A percentile compares a stretch with the other conserved stretches of the same genome.
Evolutionary conservation across 257 asterid genomes (phyloP).

Genomic region (Solanum raphanifolium): DNA sequence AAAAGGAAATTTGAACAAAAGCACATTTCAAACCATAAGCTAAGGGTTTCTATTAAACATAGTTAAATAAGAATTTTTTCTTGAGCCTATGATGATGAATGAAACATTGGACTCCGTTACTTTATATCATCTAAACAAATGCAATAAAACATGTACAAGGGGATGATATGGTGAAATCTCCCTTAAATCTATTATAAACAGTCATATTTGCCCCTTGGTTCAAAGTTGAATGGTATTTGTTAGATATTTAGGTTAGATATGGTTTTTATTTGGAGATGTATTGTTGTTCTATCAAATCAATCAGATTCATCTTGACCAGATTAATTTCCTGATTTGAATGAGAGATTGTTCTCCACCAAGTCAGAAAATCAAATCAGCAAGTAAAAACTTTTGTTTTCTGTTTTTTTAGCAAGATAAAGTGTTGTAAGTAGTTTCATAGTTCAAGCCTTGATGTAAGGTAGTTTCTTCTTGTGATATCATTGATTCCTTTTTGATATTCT

Average conservation of each 20-base stretch:
- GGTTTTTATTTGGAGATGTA: not conserved
- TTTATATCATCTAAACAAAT: not conserved
- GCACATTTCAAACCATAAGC: slow-evolving; percentile 1
- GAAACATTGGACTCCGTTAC: not conserved
- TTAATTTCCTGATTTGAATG: not conserved
- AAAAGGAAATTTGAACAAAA: slow-evolving; percentile 6
- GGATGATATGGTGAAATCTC: not conserved
- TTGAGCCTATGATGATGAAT: not conserved
- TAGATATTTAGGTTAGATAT: not conserved
- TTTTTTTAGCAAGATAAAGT: not conserved
- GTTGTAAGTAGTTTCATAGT: not conserved
- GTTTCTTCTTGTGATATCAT: not conserved
- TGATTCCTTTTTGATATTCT: not conserved
- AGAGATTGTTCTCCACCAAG: not conserved
- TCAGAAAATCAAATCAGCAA: not conserved
- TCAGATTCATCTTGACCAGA: not conserved
- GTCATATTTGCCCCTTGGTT: not conserved
- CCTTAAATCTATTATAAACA: not conserved
- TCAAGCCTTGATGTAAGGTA: not conserved
- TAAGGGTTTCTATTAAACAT: not conserved
- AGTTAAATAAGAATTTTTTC: not conserved
- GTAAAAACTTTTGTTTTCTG: not conserved
- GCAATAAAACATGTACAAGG: not conserved
- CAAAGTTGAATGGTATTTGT: not conserved
- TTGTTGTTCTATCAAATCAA: not conserved